These are phyloP conservation scores for Astrephomene gubernaculifera DNA, from an alignment of 139 green algal genomes.

Conservation along the genomic window DNA sequence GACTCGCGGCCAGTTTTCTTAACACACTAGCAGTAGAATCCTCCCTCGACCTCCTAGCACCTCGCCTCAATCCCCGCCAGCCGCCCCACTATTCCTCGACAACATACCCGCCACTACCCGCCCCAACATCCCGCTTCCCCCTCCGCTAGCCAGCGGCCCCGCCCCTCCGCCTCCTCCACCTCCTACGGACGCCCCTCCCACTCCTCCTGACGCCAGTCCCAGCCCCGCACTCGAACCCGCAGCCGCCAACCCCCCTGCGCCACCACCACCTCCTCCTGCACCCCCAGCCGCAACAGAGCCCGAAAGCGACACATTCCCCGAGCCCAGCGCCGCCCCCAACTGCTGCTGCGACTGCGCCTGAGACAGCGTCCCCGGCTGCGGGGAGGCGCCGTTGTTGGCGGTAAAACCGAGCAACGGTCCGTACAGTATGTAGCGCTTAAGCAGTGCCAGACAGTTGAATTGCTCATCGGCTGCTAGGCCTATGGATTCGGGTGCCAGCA, in stretches of 20 bases:
- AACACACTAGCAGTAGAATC: too few relatives aligned
- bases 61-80: too few relatives aligned
- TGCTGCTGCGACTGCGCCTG: not conserved
- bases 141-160: too few relatives aligned
- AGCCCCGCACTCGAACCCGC: too few relatives aligned
- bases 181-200: too few relatives aligned
- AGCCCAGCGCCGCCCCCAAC: not conserved
- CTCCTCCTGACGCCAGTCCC: not conserved
- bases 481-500: slow-evolving; percentile 42
- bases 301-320: not conserved
- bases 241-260: not conserved
- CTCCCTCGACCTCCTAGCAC: too few relatives aligned
- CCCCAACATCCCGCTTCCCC: not conserved
- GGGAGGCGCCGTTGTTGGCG: not conserved
- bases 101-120: too few relatives aligned
- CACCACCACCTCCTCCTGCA: not conserved
- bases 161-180: not conserved
- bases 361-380: not conserved
- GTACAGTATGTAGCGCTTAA: slow-evolving; percentile 50
- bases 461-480: slow-evolving; percentile 45
- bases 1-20: too few relatives aligned
- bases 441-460: slow-evolving; percentile 43
- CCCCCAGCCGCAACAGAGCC: not conserved
- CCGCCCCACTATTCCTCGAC: too few relatives aligned
- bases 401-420: slow-evolving; percentile 28